phyloP scores from a whole-genome alignment of 768 basidiomycete genomes.

The Lactifluus hygrophoroides region DNA sequence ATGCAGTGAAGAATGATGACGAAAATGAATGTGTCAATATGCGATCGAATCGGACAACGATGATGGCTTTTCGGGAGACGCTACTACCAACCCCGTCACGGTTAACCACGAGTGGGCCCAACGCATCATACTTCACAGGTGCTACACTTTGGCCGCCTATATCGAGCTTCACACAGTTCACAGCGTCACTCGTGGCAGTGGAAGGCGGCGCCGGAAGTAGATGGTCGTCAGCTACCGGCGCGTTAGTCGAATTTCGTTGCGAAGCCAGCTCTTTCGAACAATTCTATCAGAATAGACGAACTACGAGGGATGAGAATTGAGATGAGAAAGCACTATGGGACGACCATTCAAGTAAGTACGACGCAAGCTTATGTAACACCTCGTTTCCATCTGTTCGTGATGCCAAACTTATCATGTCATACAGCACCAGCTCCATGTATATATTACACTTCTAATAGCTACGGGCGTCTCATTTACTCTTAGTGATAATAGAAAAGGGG shows the following conservation, averaged over 20 bases:
- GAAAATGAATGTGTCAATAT: background rate
- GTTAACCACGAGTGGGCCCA: slow-evolving; percentile 14
- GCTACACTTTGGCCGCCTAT: background rate
- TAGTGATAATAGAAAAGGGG: background rate
- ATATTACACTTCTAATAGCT: background rate
- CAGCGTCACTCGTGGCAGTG: background rate
- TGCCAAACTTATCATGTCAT: background rate
- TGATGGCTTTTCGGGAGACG: too few relatives aligned
- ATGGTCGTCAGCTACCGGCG: background rate
- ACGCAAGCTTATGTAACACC: slow-evolving; percentile 9
- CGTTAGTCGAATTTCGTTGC: background rate
- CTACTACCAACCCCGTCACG: slow-evolving; percentile 16
- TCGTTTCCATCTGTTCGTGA: too few relatives aligned
- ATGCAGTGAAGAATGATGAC: too few relatives aligned
- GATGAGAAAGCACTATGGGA: background rate
- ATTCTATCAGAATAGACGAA: background rate
- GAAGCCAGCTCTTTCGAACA: background rate
- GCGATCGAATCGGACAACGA: background rate
- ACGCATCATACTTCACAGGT: slow-evolving; percentile 10
- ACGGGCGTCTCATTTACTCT: background rate
- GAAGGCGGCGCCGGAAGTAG: background rate
- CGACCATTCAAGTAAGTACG: background rate
- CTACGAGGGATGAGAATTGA: background rate
- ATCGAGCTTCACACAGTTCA: slow-evolving; percentile 4
- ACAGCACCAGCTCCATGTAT: background rate